Percentiles rank a stretch among this genome's conserved stretches.
phyloP scores from a whole-genome alignment of 192 early-diverging fungal genomes.

The Coemansia erecta region DNA sequence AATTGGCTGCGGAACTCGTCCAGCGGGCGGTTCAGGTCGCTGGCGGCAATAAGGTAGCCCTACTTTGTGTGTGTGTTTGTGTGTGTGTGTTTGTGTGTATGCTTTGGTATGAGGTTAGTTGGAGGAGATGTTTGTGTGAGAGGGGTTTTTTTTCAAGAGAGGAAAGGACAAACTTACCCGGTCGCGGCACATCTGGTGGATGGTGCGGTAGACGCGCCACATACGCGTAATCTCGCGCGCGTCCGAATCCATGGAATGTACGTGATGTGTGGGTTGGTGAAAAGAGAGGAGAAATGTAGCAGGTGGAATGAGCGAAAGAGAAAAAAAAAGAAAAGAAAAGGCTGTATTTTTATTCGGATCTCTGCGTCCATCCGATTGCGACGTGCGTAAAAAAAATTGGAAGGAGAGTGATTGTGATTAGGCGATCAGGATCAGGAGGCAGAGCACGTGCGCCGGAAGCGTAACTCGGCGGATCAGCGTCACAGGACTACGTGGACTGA shows the following conservation, averaged over 20 bases:
- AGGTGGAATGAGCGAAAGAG: neutral
- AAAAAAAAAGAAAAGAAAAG: slow-evolving; percentile 2
- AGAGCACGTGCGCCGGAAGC: too few relatives aligned
- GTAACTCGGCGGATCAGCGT: neutral
- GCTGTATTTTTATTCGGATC: too few relatives aligned
- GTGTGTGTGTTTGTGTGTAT: neutral
- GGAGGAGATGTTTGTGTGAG: neutral
- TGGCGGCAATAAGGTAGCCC: slow-evolving; percentile 80
- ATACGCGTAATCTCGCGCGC: slow-evolving; percentile 65
- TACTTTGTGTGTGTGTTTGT: slow-evolving; percentile 12
- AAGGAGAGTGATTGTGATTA: too few relatives aligned
- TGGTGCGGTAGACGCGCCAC: slow-evolving; percentile 83
- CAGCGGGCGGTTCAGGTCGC: slow-evolving; percentile 79
- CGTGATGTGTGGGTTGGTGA: too few relatives aligned
- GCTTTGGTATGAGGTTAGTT: neutral
- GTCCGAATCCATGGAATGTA: slow-evolving; percentile 40
- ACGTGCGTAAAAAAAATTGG: too few relatives aligned
- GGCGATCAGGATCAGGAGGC: too few relatives aligned
- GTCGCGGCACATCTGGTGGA: slow-evolving; percentile 87
- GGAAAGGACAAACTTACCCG: slow-evolving; percentile 69
- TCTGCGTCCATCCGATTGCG: too few relatives aligned
- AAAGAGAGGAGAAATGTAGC: neutral
- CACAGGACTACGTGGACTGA: too few relatives aligned
- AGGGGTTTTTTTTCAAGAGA: too few relatives aligned
- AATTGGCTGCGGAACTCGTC: slow-evolving; percentile 73